A percentile compares a stretch with the other conserved stretches of the same genome.
These are phyloP conservation scores for Podila epicladia DNA, from an alignment of 192 early-diverging fungal species.

Conservation along the genomic window DNA sequence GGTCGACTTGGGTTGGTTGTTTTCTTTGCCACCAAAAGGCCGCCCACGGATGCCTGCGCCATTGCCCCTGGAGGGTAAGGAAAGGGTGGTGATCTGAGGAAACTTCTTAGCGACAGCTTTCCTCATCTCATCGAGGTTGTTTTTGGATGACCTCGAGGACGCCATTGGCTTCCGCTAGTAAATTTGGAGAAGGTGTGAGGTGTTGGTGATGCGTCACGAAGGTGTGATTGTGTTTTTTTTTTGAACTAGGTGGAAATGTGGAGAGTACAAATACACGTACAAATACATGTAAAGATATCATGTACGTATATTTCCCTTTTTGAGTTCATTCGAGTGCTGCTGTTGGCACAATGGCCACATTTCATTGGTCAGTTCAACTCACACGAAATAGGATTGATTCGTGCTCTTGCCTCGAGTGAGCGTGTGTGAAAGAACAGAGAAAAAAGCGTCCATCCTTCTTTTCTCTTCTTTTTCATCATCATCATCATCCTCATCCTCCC, in stretches of 20 bases:
- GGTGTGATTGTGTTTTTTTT: not conserved
- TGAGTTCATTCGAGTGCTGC: not conserved
- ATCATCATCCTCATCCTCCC: constrained; percentile 14
- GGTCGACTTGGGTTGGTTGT: not conserved
- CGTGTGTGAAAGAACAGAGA: too few species aligned
- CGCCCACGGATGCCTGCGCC: not conserved
- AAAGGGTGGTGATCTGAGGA: constrained; percentile 18
- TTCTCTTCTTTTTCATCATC: constrained; percentile 15
- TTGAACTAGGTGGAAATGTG: not conserved
- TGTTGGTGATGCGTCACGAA: not conserved
- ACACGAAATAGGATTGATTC: not conserved
- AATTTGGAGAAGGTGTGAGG: not conserved
- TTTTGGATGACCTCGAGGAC: constrained; percentile 16
- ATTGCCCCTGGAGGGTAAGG: not conserved
- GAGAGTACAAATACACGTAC: not conserved
- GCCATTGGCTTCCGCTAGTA: constrained; percentile 21
- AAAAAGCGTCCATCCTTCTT: constrained; percentile 7
- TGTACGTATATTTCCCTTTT: too few species aligned
- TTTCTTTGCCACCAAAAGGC: constrained; percentile 19
- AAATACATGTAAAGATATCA: too few species aligned
- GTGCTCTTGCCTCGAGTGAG: not conserved
- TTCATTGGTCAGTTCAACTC: constrained; percentile 1
- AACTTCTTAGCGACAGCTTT: constrained; percentile 28
- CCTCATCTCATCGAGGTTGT: constrained; percentile 43
- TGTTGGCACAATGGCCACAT: constrained; percentile 4